phyloP scores from a whole-genome alignment of 345 rosid genomes.

The Murraya koenigii region DNA sequence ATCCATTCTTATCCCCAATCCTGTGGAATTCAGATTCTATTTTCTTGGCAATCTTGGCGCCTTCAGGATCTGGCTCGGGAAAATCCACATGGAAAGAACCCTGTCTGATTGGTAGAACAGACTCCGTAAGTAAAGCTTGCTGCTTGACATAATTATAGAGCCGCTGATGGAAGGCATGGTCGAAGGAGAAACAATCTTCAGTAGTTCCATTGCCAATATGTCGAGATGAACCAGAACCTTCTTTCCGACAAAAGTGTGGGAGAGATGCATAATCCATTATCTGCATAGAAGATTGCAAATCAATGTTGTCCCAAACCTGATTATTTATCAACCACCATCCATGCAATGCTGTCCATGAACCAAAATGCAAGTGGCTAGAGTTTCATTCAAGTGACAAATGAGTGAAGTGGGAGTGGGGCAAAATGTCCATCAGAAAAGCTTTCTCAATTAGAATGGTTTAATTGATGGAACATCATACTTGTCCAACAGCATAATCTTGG shows the following conservation, averaged over 20 bases:
- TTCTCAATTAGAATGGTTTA: background rate
- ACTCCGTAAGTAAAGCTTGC: conserved; percentile 35
- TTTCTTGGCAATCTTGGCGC: conserved; percentile 50
- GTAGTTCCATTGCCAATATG: conserved; percentile 37
- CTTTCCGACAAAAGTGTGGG: conserved; percentile 87
- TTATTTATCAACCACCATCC: background rate
- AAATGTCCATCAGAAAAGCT: background rate
- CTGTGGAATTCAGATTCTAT: conserved; percentile 73
- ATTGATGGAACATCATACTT: background rate
- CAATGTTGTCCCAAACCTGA: conserved; percentile 16
- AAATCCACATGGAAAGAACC: conserved; percentile 80
- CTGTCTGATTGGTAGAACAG: conserved; percentile 48
- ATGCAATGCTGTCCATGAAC: background rate
- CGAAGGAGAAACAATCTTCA: conserved; percentile 77
- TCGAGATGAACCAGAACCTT: conserved; percentile 73
- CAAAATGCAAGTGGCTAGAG: background rate
- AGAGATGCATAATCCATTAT: conserved; percentile 85
- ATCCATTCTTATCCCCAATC: conserved; percentile 45
- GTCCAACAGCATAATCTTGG: background rate
- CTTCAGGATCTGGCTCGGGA: conserved; percentile 61
- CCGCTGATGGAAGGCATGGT: conserved; percentile 82
- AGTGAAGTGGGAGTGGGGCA: background rate
- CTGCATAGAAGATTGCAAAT: conserved; percentile 38
- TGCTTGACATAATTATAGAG: conserved; percentile 70
- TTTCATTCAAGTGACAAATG: background rate